Conservation (phyloP, 495 filamentous ascomycete species). For the Articulospora tetracladia region DNA sequence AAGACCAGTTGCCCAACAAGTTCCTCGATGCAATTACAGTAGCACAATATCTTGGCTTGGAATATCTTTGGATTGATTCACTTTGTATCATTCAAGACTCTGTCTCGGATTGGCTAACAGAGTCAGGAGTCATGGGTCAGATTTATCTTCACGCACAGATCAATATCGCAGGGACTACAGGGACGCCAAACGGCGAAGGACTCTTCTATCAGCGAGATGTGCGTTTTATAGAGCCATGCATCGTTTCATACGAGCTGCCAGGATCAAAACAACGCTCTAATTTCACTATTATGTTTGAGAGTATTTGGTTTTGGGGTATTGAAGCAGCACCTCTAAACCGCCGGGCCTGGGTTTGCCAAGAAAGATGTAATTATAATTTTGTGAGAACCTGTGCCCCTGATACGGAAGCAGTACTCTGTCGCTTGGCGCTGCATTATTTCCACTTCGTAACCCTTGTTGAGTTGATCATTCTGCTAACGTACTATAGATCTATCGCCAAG, state of each 20-base stretch:
- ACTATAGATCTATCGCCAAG: background rate
- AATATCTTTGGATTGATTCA: background rate
- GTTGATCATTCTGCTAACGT: background rate
- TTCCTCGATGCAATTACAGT: background rate
- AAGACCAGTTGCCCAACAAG: background rate
- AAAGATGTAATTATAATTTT: background rate
- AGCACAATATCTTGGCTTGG: background rate
- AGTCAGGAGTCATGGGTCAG: background rate
- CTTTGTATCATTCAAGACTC: conserved; percentile 1
- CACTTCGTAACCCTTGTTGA: background rate
- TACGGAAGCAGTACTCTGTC: no score
- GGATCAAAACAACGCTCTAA: background rate
- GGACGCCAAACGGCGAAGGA: background rate
- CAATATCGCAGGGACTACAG: background rate
- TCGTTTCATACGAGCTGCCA: background rate
- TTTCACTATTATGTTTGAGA: background rate
- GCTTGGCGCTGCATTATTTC: background rate
- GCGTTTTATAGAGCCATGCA: background rate
- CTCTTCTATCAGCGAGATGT: background rate
- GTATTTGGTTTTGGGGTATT: background rate
- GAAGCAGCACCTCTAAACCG: background rate
- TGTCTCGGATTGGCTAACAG: background rate
- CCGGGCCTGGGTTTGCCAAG: background rate
- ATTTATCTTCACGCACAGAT: background rate
- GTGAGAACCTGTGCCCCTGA: no score